These are phyloP conservation scores for Pseudogymnoascus sp. DNA, from an alignment of 2,329 filamentous ascomycete species.

Conservation along the genomic window DNA sequence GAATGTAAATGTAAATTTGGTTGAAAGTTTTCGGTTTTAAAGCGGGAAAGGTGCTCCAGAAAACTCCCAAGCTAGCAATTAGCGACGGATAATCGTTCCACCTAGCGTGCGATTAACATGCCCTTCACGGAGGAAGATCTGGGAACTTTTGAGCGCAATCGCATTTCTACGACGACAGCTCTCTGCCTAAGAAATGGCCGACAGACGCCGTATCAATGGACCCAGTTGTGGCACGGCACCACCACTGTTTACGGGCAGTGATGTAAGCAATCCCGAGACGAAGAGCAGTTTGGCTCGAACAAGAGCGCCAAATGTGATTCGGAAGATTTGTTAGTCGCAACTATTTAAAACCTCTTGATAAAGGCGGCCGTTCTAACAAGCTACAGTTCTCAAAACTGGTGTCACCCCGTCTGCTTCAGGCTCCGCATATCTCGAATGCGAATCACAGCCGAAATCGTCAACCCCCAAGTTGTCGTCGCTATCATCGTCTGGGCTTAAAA, in stretches of 20 bases:
- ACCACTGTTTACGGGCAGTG: conserved; percentile 56
- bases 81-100: conserved; percentile 2
- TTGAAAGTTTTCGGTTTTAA: conserved; percentile 7
- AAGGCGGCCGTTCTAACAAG: conserved; percentile 13
- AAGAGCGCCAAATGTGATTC: conserved; percentile 61
- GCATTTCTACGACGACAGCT: neutral
- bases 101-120: neutral
- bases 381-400: conserved; percentile 78
- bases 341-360: neutral
- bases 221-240: conserved; percentile 69
- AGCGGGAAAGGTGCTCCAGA: neutral
- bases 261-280: conserved; percentile 36
- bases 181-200: conserved; percentile 49
- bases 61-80: conserved; percentile 8
- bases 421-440: conserved; percentile 75
- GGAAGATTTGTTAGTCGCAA: conserved; percentile 70
- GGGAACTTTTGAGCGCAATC: conserved; percentile 3
- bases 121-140: neutral
- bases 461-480: conserved; percentile 40
- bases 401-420: conserved; percentile 89
- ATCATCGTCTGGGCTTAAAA: conserved; percentile 61
- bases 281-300: conserved; percentile 44
- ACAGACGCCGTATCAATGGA: conserved; percentile 84
- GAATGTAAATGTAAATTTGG: neutral
- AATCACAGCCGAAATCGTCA: conserved; percentile 38